These are phyloP conservation scores for Vicia faba DNA, from an alignment of 306 rosid genomes.

Conservation along the genomic window DNA sequence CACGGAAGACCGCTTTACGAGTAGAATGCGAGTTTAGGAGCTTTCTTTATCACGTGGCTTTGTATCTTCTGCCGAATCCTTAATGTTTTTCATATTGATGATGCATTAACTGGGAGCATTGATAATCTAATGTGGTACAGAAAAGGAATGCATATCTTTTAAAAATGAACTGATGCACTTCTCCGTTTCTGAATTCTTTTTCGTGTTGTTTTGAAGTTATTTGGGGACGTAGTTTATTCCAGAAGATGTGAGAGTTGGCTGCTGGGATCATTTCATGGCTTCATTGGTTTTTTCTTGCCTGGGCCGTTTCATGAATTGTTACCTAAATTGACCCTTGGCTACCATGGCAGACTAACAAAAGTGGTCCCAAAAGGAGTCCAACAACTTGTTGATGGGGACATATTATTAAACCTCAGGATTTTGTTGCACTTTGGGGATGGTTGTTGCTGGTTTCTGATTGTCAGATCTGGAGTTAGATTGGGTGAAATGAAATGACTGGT, in stretches of 20 bases:
- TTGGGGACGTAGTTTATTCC: constrained; percentile 21
- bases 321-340: constrained; percentile 34
- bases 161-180: constrained; percentile 30
- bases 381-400: constrained; percentile 27
- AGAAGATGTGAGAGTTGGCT: constrained; percentile 21
- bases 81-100: constrained; percentile 26
- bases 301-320: constrained; percentile 29
- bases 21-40: constrained; percentile 32
- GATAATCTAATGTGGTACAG: constrained; percentile 30
- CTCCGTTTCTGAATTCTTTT: constrained; percentile 27
- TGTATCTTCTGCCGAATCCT: constrained; percentile 41
- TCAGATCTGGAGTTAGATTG: constrained; percentile 27
- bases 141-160: constrained; percentile 32
- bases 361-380: constrained; percentile 20
- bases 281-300: constrained; percentile 35
- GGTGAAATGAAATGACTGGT: constrained; percentile 36
- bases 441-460: constrained; percentile 30
- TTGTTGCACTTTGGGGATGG: constrained; percentile 9
- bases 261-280: constrained; percentile 16
- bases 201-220: constrained; percentile 35
- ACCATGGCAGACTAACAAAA: constrained; percentile 27
- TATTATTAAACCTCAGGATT: constrained; percentile 27
- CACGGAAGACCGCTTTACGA: constrained; percentile 33
- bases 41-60: constrained; percentile 29
- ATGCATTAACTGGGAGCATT: constrained; percentile 28